Base-by-base conservation (phyloP, 305 asterid genomes). In the Andrographis paniculata region DNA sequence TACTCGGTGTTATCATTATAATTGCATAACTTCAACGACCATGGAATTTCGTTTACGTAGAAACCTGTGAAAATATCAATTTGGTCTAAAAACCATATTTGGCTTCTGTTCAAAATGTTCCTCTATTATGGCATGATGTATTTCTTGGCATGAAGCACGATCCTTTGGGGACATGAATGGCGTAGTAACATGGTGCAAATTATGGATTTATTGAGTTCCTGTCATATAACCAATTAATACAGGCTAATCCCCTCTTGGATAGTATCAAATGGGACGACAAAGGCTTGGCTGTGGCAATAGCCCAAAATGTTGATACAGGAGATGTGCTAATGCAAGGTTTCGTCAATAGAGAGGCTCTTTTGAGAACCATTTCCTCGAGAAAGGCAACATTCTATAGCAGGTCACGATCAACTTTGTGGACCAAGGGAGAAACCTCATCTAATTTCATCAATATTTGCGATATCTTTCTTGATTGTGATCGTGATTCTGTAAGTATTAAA, bases 241-340 rank as follows among this genome's bases (percentile, higher is more conserved):
- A 85, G 96, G 93, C 82, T 52, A 69, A 73, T 53, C 75, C 72
- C 52, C 70, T 87, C 60, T 60, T 91, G 77, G 91, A 83, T 70
- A 69, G 78, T 46, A 68, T 87, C 55, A 91, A 87, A 56, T 91
- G 99, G 96, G 96, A 91, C 6, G 94, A 87, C 48, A 87, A 83
- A 72, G 96, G 99, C 40, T 65, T 91, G 64, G 95, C 85, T 0
- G 99, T 87, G 62, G 99, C 91, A 42, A 87, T 91, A 43, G 96
- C 93, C 43, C 96, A 91, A 69, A 87, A 91, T 61, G 79, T 91
- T 22, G 94, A 91, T 45, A 80, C 86, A 0, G 91, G 96, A 68
- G 96, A 92, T 14, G 58, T 91, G 48, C 63, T 81, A 42, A 88
- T 84, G 98, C 96, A 89, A 82, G 94, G 96, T 21, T 88, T 88